Base-by-base conservation (phyloP, 176 grass and related monocot species). In the Bolboschoenus planiculmis region DNA sequence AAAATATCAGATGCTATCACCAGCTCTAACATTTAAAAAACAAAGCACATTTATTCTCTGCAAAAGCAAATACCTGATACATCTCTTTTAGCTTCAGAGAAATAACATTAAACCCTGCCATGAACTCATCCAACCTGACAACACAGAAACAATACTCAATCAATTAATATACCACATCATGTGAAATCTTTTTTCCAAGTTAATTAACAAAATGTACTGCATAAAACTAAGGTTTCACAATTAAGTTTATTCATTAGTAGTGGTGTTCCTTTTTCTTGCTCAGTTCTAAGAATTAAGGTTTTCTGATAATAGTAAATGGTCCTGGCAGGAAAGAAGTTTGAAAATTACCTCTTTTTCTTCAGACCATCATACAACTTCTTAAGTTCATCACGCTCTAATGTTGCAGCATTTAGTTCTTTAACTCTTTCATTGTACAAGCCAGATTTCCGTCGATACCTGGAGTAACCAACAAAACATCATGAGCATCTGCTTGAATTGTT, bases 11-110 rank as follows among this genome's bases (percentile, higher is more conserved):
- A 63, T 56, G 29, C 24, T 71, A 26, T 76, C 58, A 65, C 81
- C 35, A 53, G 29, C 23, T 46, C 39, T 10, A 65, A 15, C 36
- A 61, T 82, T 82, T 63, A 11, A 58, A 44, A 42, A 26, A 14
- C 7, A 81, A 80, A 81, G 1, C 56, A 65, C 13, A 21, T 63
- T 44, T 44, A 46, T 18, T 48, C 24, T 63, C 21, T 9, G 37
- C 21, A 62, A 62, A 83, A 66, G 59, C 16, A 64, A 29, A 23
- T 78, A 95, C 96, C 96, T 99, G 92, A 78, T 99, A 99, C 96
- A 99, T 99, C 55, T 98, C 96, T 79, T 99, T 99, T 84, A 99
- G 82, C 85, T 99, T 99, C 56, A 99, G 55, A 81, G 96, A 99
- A 80, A 99, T 95, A 85, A 90, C 77, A 76, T 95, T 95, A 86